These are phyloP conservation scores for Penicillium capsulatum DNA, from an alignment of 2,329 filamentous ascomycete species.

Conservation along the genomic window DNA sequence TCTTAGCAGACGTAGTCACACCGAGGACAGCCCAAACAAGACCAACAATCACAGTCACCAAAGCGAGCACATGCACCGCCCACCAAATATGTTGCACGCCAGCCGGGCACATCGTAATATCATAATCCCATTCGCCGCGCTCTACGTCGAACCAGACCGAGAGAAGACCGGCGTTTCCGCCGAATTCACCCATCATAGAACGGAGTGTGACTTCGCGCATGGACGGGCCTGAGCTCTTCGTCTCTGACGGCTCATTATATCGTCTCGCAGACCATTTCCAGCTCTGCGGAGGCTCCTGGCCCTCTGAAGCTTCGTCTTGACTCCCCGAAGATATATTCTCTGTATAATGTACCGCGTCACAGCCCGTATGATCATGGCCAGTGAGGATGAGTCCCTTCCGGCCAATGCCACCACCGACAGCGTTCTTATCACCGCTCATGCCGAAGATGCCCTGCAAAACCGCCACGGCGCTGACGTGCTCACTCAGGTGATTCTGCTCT, in stretches of 20 bases:
- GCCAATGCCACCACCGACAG: slow-evolving; percentile 60
- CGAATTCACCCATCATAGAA: slow-evolving; percentile 97
- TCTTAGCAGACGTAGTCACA: slow-evolving; percentile 2
- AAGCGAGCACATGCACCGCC: slow-evolving; percentile 72
- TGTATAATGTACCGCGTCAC: slow-evolving; percentile 80
- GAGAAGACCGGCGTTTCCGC: slow-evolving; percentile 84
- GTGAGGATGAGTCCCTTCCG: slow-evolving; percentile 77
- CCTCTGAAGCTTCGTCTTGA: slow-evolving; percentile 7
- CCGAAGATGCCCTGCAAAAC: slow-evolving; percentile 84
- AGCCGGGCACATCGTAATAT: slow-evolving; percentile 71
- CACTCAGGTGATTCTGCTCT: slow-evolving; percentile 87
- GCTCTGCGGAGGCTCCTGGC: slow-evolving; percentile 3
- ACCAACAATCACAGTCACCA: slow-evolving; percentile 45
- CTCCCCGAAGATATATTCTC: slow-evolving; percentile 47
- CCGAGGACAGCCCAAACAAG: slow-evolving; percentile 17
- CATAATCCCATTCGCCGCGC: slow-evolving; percentile 67
- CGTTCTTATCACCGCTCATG: slow-evolving; percentile 60
- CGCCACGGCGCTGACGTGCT: slow-evolving; percentile 61
- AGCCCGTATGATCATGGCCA: slow-evolving; percentile 93
- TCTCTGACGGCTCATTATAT: slow-evolving; percentile 17
- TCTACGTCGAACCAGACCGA: slow-evolving; percentile 82
- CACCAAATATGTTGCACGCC: slow-evolving; percentile 94
- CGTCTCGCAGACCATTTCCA: slow-evolving; percentile 39
- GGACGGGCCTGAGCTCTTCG: slow-evolving; percentile 26
- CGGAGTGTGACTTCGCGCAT: slow-evolving; percentile 87